Conservation (phyloP, 169 alveolate genomes). For the Eimeria sp. region DNA sequence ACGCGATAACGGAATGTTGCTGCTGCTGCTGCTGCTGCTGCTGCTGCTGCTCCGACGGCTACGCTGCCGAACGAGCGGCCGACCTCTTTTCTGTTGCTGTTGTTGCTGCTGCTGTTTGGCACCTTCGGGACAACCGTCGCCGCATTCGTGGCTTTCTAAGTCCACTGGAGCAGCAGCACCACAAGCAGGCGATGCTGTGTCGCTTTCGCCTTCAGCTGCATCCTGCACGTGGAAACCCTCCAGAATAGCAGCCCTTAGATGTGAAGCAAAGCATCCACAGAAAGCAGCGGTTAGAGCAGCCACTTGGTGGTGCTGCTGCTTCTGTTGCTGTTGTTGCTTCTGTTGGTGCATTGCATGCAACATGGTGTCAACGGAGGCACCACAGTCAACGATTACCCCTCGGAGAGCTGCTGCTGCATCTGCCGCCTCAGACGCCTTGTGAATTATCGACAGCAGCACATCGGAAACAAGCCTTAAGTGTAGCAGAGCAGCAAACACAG, state of each 20-base stretch:
- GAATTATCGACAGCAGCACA: conserved; percentile 25
- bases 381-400: conserved; percentile 67
- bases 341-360: conserved; percentile 60
- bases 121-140: neutral
- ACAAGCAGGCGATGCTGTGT: neutral
- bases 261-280: conserved; percentile 67
- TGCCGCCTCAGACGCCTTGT: conserved; percentile 40
- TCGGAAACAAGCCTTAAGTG: conserved; percentile 64
- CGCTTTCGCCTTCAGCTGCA: conserved; percentile 6
- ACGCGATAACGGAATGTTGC: neutral
- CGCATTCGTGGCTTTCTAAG: neutral
- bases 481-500: conserved; percentile 71
- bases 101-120: conserved; percentile 36
- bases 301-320: conserved; percentile 60
- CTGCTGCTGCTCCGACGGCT: conserved; percentile 58
- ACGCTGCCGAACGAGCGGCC: conserved; percentile 37
- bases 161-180: conserved; percentile 21
- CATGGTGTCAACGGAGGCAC: conserved; percentile 38
- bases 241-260: conserved; percentile 26
- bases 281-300: conserved; percentile 73
- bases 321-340: conserved; percentile 63
- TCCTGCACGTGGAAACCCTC: conserved; percentile 39
- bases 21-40: conserved; percentile 54
- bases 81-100: conserved; percentile 21
- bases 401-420: conserved; percentile 59